Base-by-base conservation (phyloP, 1,284 basidiomycete species). In the Vanrija pseudolonga region DNA sequence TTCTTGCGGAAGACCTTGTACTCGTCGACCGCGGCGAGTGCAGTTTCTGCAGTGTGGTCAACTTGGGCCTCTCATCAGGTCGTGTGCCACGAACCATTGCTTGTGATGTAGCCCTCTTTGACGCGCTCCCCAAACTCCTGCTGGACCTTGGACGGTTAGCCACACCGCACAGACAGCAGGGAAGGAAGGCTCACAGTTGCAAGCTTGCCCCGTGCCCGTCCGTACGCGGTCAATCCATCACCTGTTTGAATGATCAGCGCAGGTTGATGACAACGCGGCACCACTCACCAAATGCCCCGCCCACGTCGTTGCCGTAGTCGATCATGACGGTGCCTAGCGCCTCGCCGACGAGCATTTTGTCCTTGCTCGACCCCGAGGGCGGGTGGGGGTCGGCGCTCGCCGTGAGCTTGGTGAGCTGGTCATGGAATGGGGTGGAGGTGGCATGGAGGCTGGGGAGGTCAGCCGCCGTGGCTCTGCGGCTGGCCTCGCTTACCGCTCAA, bases 291-390 rank as follows among this genome's bases (percentile, higher is more conserved):
- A 85, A 88, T 1, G 81, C 78, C 85, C 61, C 89, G 81, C 18
- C 83, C 63, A 88, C 86, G 65, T 90, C 84, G 63, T 90, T 87
- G 12, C 90, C 90, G 66, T 90, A 87, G 26, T 82, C 80, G 55
- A 90, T 86, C 90, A 93, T 90, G 41, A 89, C 87, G 48, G 89
- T 80, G 2, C 90, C 90, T 6, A 93, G 78, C 22, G 84, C 83
- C 64, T 92, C 90, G 24, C 89, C 78, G 0, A 86, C 83, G 20
- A 88, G 75, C 23, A 76, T 65, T 57, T 75, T 75, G 14, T 76
- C 72, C 57, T 76, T 75, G 14, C 63, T 60, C 9, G 65, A 62
- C 3, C 65, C 67, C 23, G 67, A 56, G 14, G 70, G 63, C 8
- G 72, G 72, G 43, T 68, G 69, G 0, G 74, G 72, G 58, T 77